phyloP scores from a whole-genome alignment of 169 alveolate genomes.

The Cryptosporidium viatorum region DNA sequence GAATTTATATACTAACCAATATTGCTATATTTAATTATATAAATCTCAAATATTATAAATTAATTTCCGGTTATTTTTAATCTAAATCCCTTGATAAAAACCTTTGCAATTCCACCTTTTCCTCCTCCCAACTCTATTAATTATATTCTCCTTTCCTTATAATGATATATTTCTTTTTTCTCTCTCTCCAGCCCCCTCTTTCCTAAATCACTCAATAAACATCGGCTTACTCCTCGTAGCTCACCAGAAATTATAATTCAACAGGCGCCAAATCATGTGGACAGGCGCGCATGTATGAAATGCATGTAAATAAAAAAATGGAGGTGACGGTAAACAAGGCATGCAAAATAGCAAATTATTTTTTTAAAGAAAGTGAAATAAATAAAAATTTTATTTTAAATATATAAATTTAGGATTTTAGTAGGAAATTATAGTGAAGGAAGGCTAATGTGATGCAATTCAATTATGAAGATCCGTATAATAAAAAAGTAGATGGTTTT shows the following conservation, averaged over 20 bases:
- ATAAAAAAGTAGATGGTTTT: background rate
- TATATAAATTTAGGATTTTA: background rate
- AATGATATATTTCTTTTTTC: no score
- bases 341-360: constrained; percentile 12
- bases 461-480: constrained; percentile 28
- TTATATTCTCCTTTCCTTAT: no score
- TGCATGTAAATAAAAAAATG: background rate
- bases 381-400: background rate
- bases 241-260: background rate
- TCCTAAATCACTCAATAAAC: background rate
- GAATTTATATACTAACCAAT: no score
- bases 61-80: no score
- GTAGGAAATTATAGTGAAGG: background rate
- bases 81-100: no score
- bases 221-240: background rate
- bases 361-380: no score
- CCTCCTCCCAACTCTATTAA: no score
- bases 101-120: no score
- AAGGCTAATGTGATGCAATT: constrained; percentile 56
- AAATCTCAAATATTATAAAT: no score
- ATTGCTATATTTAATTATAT: no score
- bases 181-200: no score
- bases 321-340: constrained; percentile 13
- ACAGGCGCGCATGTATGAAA: background rate
- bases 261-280: background rate